Conservation (phyloP, 179 eudicot species). For the Camellia oleifera region DNA sequence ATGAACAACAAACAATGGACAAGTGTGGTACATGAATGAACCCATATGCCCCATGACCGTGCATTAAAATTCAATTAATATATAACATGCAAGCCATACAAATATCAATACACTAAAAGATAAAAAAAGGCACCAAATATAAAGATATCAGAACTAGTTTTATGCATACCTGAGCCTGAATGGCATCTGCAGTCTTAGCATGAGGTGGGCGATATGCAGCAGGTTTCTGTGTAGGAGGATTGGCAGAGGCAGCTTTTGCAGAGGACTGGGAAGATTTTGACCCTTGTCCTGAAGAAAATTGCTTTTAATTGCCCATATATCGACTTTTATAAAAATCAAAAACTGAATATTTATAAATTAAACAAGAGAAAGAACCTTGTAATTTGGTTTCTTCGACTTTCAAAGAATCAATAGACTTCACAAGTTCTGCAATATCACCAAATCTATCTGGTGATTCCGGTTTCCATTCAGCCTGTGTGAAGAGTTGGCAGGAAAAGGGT, state of each 20-base stretch:
- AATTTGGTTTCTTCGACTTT: slow-evolving; percentile 59
- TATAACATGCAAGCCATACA: neutral
- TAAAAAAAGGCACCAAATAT: too few species aligned
- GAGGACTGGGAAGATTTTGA: slow-evolving; percentile 56
- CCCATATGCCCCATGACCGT: neutral
- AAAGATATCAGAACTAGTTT: slow-evolving; percentile 10
- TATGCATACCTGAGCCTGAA: slow-evolving; percentile 72
- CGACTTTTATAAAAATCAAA: neutral
- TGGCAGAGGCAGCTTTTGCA: slow-evolving; percentile 43
- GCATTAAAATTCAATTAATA: neutral
- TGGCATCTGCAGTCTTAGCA: slow-evolving; percentile 77
- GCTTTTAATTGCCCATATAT: neutral
- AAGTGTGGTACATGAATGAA: neutral
- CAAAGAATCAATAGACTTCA: slow-evolving; percentile 63
- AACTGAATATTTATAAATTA: neutral
- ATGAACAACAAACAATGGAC: neutral
- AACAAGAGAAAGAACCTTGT: slow-evolving; percentile 48
- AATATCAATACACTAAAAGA: neutral
- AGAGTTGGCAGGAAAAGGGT: slow-evolving; percentile 11
- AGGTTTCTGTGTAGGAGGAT: slow-evolving; percentile 60
- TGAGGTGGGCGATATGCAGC: slow-evolving; percentile 97
- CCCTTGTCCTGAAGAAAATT: slow-evolving; percentile 49
- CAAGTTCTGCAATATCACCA: slow-evolving; percentile 70
- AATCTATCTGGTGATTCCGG: slow-evolving; percentile 83
- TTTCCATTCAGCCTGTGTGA: slow-evolving; percentile 89